A percentile compares a stretch with the other conserved stretches of the same genome.
Evolutionary conservation across 495 filamentous ascomycete species (phyloP).

Genomic region (Melanomma pulvis-pyrius): DNA sequence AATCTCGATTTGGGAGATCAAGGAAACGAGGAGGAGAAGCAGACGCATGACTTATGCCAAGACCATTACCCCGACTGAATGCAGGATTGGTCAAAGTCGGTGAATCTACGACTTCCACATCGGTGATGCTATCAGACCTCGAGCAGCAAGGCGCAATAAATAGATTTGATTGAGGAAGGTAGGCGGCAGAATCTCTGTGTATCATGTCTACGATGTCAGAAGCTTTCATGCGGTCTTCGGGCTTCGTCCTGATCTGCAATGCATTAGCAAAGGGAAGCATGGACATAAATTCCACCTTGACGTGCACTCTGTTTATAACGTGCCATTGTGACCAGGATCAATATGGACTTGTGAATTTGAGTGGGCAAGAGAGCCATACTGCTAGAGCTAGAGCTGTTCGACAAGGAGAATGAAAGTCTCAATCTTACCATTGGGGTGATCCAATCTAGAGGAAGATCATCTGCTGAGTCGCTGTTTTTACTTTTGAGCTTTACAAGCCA

Average conservation of each 20-base stretch:
- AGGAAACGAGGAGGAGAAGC: not conserved
- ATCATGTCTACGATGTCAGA: slow-evolving; percentile 15
- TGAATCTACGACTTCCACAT: not conserved
- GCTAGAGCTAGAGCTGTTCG: too few species aligned
- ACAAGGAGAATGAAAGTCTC: not conserved
- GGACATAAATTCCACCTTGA: too few species aligned
- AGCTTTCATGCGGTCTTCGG: slow-evolving; percentile 9
- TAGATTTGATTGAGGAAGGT: not conserved
- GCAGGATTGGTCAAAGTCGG: not conserved
- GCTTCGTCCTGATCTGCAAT: slow-evolving; percentile 7
- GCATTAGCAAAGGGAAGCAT: not conserved
- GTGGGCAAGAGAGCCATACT: too few species aligned
- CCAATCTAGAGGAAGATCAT: slow-evolving; percentile 24
- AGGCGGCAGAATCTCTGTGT: not conserved
- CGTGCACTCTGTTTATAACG: too few species aligned
- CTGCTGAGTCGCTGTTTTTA: slow-evolving; percentile 8
- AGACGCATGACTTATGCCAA: not conserved
- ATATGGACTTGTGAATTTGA: too few species aligned
- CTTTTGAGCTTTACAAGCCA: slow-evolving; percentile 14
- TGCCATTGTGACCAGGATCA: too few species aligned
- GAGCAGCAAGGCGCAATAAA: slow-evolving; percentile 22
- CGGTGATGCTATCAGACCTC: slow-evolving; percentile 15
- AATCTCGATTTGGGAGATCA: not conserved
- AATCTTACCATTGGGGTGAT: slow-evolving; percentile 17
- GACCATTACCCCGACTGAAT: not conserved